Percentiles rank a stretch among this genome's conserved stretches.
Conservation (phyloP, 805 yeast genomes). For the Wickerhamiella australiensis region DNA sequence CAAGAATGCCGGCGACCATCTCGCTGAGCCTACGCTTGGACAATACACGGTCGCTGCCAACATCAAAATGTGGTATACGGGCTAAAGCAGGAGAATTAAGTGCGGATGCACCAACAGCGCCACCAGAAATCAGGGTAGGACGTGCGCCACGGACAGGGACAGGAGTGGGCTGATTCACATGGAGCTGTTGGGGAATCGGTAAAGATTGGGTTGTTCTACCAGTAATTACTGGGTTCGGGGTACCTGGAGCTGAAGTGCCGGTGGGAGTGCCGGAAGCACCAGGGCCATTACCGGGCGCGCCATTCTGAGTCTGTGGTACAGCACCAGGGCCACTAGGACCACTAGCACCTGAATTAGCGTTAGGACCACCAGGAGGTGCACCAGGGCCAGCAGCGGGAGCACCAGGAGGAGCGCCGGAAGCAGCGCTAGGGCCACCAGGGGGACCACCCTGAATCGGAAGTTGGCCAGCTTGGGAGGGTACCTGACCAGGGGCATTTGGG, state of each 20-base stretch:
- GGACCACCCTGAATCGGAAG: neutral
- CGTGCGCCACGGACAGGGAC: constrained; percentile 55
- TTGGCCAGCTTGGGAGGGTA: neutral
- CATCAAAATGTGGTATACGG: constrained; percentile 70
- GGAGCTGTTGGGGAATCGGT: constrained; percentile 52
- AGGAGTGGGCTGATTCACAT: constrained; percentile 54
- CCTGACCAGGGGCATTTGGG: neutral
- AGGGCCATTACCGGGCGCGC: neutral
- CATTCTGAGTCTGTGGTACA: neutral
- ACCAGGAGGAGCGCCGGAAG: constrained; percentile 3
- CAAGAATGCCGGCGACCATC: constrained; percentile 54
- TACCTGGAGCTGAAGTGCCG: neutral
- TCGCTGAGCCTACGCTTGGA: constrained; percentile 84
- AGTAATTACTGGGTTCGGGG: constrained; percentile 4
- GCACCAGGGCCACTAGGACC: constrained; percentile 1
- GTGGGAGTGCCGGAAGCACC: neutral
- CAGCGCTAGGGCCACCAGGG: neutral
- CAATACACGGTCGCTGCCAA: constrained; percentile 55
- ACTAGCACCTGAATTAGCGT: neutral
- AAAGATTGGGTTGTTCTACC: constrained; percentile 16
- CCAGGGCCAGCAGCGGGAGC: too few species aligned
- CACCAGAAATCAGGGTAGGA: constrained; percentile 46
- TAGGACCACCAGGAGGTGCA: neutral
- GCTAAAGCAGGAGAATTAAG: constrained; percentile 56
- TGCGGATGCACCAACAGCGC: constrained; percentile 41